phyloP scores from a whole-genome alignment of 106 monocot species.

The Narthecium ossifragum region DNA sequence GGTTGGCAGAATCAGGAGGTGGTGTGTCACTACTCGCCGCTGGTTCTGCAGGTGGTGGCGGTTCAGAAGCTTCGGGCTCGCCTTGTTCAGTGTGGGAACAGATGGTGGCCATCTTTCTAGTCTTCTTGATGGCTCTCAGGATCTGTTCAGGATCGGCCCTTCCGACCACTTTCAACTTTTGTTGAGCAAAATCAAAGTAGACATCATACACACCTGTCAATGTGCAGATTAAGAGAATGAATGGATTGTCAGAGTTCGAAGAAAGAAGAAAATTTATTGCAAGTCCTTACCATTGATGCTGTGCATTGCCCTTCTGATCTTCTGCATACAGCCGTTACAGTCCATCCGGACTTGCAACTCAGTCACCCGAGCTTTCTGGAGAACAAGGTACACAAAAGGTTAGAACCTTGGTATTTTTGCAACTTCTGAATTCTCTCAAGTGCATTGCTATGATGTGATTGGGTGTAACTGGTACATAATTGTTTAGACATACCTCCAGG shows the following conservation, averaged over 20 bases:
- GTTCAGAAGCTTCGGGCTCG: too few species aligned
- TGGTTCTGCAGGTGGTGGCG: conserved; percentile 21
- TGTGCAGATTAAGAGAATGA: too few species aligned
- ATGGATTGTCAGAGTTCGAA: not conserved
- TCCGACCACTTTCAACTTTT: conserved; percentile 57
- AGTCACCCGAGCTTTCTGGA: conserved; percentile 32
- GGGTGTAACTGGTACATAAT: too few species aligned
- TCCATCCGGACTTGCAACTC: conserved; percentile 62
- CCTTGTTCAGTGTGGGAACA: conserved; percentile 59
- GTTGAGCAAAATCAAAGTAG: conserved; percentile 30
- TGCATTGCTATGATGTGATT: not conserved
- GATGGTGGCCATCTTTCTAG: conserved; percentile 49
- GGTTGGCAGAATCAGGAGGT: too few species aligned
- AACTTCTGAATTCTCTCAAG: not conserved
- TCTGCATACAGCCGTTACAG: conserved; percentile 60
- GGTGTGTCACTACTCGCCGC: not conserved
- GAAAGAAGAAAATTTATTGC: not conserved
- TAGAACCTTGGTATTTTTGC: not conserved
- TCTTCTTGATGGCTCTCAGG: conserved; percentile 59
- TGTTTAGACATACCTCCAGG: conserved; percentile 13
- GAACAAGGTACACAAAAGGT: not conserved
- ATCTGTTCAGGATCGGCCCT: conserved; percentile 42
- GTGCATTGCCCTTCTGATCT: conserved; percentile 42
- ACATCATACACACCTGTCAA: conserved; percentile 47
- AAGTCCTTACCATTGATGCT: conserved; percentile 38